Evolutionary conservation across 225 moss, liverwort and hornwort species (phyloP).

Genomic region (Bryoerythrophyllum caledonicum): DNA sequence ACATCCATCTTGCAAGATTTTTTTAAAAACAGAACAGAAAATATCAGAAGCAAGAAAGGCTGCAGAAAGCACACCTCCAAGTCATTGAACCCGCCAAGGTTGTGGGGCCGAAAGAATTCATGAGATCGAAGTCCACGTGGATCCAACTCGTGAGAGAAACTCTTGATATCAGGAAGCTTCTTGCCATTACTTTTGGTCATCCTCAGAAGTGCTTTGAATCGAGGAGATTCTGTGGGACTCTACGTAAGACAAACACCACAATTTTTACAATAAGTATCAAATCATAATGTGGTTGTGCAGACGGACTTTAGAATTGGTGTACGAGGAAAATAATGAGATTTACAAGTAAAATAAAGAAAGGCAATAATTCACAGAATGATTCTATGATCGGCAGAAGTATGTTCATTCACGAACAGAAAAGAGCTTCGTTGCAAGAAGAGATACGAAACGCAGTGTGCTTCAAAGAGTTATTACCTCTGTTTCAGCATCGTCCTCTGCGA

Average conservation of each 20-base stretch:
- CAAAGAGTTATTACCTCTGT: conserved; percentile 41
- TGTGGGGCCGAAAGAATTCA: conserved; percentile 89
- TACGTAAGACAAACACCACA: conserved; percentile 31
- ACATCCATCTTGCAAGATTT: not conserved
- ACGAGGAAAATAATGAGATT: conserved; percentile 1
- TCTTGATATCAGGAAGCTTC: conserved; percentile 85
- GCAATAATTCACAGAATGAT: not conserved
- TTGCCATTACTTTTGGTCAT: conserved; percentile 86
- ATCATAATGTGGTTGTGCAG: not conserved
- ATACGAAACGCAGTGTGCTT: not conserved
- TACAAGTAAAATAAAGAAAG: not conserved
- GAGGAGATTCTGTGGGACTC: conserved; percentile 99
- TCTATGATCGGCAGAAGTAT: not conserved
- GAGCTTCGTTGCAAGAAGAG: not conserved
- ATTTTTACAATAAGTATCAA: not conserved
- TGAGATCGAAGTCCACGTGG: conserved; percentile 84
- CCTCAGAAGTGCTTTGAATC: conserved; percentile 93
- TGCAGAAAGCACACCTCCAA: conserved; percentile 62
- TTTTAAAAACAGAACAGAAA: not conserved
- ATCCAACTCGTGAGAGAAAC: conserved; percentile 99
- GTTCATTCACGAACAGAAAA: not conserved
- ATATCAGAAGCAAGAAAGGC: not conserved
- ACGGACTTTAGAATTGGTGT: conserved; percentile 4
- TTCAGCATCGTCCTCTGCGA: conserved; percentile 46
- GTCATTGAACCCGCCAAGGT: conserved; percentile 75